Conservation (phyloP, 257 asterid species). For the Anisodus tanguticus region DNA sequence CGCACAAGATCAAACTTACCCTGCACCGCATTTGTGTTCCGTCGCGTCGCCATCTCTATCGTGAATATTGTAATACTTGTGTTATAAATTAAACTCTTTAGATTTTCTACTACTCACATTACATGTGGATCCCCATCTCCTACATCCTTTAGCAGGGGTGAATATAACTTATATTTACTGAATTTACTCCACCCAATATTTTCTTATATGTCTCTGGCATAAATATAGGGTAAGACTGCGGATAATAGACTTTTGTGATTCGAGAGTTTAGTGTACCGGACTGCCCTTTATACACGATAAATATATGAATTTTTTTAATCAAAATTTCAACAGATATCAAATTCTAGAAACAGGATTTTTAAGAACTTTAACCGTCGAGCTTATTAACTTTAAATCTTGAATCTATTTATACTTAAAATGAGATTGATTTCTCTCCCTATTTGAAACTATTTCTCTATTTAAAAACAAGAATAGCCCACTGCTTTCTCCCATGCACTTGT, state of each 20-base stretch:
- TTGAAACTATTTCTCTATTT: slow-evolving; percentile 31
- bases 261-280: no score
- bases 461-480: slow-evolving; percentile 64
- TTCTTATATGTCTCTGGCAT: no score
- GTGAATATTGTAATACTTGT: neutral
- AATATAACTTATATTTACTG: neutral
- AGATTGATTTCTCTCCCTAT: neutral
- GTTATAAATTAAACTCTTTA: neutral
- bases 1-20: neutral
- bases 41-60: neutral
- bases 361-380: neutral
- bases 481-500: slow-evolving; percentile 81
- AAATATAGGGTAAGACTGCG: no score
- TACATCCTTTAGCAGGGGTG: no score
- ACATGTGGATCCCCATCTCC: neutral
- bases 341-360: no score
- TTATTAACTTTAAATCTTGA: neutral
- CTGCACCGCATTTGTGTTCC: neutral
- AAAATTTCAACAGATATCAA: no score
- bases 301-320: no score
- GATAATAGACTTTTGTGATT: no score
- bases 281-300: no score
- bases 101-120: neutral
- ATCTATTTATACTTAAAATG: neutral
- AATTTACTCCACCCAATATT: neutral